A percentile compares a stretch with the other conserved stretches of the same genome.
Conservation (phyloP, 2,329 filamentous ascomycete genomes). For the Penicillium sp. region DNA sequence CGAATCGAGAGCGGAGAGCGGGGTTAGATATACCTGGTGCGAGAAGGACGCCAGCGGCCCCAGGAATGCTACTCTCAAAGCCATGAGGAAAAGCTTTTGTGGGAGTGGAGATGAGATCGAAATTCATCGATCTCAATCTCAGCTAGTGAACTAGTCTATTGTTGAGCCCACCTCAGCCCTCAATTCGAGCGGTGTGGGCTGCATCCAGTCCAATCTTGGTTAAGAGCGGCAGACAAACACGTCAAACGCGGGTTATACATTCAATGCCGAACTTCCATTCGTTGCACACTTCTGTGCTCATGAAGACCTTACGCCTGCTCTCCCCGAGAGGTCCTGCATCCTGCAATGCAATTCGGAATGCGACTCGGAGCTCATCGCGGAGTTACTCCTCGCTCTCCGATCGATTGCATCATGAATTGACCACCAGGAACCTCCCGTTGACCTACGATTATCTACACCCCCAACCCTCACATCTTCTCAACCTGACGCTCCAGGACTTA, state of each 20-base stretch:
- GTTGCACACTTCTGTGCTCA: constrained; percentile 1
- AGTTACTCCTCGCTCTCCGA: constrained; percentile 38
- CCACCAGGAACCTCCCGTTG: constrained; percentile 50
- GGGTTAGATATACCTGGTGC: constrained; percentile 59
- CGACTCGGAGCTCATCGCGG: constrained; percentile 11
- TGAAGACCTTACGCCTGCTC: constrained; percentile 10
- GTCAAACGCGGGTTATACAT: constrained; percentile 20
- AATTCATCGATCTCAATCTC: not conserved
- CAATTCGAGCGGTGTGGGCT: constrained; percentile 20
- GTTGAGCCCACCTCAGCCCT: constrained; percentile 3
- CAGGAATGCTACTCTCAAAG: constrained; percentile 54
- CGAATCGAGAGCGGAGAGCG: constrained; percentile 14
- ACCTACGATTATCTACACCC: constrained; percentile 61
- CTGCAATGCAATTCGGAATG: not conserved
- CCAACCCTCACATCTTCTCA: constrained; percentile 66
- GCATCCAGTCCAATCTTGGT: not conserved
- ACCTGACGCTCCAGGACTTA: constrained; percentile 61
- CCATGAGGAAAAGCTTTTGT: constrained; percentile 17
- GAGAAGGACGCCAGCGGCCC: constrained; percentile 68
- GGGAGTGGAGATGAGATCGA: not conserved
- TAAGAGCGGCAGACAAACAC: constrained; percentile 22
- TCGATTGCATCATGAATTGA: constrained; percentile 47
- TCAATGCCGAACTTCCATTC: constrained; percentile 8
- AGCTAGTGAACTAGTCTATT: not conserved
- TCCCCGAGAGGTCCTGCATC: constrained; percentile 2